Percentiles rank a stretch among this genome's conserved stretches.
These are phyloP conservation scores for Hylodesmum podocarpum DNA, from an alignment of 306 rosid genomes.

Conservation along the genomic window DNA sequence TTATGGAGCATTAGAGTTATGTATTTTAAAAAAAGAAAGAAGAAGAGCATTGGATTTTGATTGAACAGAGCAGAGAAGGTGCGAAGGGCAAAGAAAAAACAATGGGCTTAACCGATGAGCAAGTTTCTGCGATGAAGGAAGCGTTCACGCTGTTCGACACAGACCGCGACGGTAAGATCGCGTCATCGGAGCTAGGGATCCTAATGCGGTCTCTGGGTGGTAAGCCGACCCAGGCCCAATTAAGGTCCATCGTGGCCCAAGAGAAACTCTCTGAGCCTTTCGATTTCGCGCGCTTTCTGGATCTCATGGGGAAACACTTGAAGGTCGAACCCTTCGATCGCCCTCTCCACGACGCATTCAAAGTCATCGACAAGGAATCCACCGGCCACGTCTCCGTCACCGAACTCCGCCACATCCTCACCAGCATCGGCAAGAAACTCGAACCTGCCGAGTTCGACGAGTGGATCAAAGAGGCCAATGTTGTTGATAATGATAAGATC, in stretches of 20 bases:
- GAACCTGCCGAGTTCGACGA: neutral
- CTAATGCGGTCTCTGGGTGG: neutral
- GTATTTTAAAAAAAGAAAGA: neutral
- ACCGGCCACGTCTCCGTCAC: neutral
- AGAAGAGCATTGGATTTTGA: neutral
- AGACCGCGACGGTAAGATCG: neutral
- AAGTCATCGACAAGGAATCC: neutral
- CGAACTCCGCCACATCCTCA: neutral
- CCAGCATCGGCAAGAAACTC: neutral
- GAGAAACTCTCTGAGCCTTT: neutral
- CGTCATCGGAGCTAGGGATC: neutral
- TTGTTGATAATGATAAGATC: neutral
- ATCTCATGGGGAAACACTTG: neutral
- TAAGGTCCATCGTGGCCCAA: neutral
- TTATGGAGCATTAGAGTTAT: no score
- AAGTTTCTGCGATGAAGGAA: neutral
- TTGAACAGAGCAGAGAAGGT: neutral
- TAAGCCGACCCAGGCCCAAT: neutral
- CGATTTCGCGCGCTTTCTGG: neutral
- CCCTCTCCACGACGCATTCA: neutral
- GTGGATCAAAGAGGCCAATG: neutral
- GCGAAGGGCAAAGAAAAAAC: neutral
- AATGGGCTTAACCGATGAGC: neutral
- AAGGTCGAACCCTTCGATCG: neutral
- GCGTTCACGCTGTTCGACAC: neutral